Evolutionary conservation across 1,139 yeast genomes (phyloP).

Genomic region (Eremothecium sinecaudum): DNA sequence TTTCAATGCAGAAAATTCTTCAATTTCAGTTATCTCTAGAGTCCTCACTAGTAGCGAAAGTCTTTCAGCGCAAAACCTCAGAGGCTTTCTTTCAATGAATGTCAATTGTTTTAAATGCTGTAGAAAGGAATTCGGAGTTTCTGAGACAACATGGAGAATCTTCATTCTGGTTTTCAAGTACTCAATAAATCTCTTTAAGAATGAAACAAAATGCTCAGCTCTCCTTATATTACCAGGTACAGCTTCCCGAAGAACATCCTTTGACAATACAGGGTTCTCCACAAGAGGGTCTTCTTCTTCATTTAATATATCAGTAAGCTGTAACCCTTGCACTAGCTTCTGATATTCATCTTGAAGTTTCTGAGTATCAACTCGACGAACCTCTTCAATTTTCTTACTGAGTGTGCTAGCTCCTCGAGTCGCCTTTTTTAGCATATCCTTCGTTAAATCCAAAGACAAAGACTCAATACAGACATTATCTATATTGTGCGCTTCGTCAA

Average conservation of each 20-base stretch:
- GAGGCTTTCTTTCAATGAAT: constrained; percentile 83
- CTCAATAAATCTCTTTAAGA: constrained; percentile 83
- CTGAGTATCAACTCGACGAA: constrained; percentile 71
- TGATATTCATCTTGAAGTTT: constrained; percentile 85
- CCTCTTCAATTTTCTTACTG: constrained; percentile 67
- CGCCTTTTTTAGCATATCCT: constrained; percentile 71
- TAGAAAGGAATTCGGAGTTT: constrained; percentile 85
- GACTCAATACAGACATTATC: constrained; percentile 98
- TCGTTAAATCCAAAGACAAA: constrained; percentile 75
- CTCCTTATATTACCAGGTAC: constrained; percentile 94
- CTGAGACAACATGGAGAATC: constrained; percentile 91
- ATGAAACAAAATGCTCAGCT: constrained; percentile 94
- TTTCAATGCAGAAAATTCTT: constrained; percentile 84
- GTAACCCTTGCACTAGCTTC: constrained; percentile 76
- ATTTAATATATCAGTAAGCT: constrained; percentile 30
- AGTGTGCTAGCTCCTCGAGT: constrained; percentile 74
- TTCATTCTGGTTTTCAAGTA: constrained; percentile 95
- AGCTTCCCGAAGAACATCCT: constrained; percentile 81
- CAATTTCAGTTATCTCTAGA: constrained; percentile 76
- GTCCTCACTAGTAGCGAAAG: constrained; percentile 81
- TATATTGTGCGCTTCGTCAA: constrained; percentile 97
- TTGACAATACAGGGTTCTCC: constrained; percentile 80
- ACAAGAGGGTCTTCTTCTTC: constrained; percentile 64
- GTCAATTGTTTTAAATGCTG: constrained; percentile 91
- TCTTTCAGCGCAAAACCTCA: constrained; percentile 86